A percentile compares a stretch with the other conserved stretches of the same genome.
phyloP scores from a whole-genome alignment of 2,329 filamentous ascomycete genomes.

The Penicillium janthinellum region DNA sequence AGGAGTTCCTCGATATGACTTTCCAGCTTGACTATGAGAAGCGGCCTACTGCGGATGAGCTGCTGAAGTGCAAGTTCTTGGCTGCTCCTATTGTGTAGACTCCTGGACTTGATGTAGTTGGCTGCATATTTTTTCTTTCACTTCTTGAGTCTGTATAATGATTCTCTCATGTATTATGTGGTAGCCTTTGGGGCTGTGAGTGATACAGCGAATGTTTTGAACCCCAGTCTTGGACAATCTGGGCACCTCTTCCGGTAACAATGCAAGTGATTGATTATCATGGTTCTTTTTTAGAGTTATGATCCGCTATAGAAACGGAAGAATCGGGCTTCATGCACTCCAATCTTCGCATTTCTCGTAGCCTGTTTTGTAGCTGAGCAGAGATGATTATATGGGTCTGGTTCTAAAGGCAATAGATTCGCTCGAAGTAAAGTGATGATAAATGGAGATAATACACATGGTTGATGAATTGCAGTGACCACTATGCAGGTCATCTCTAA shows the following conservation, averaged over 20 bases:
- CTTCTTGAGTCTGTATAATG: conserved; percentile 18
- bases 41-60: conserved; percentile 86
- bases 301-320: neutral
- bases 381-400: too few species aligned
- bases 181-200: conserved; percentile 1
- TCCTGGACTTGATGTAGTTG: neutral
- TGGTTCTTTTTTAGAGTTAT: neutral
- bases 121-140: neutral
- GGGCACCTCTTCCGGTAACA: neutral
- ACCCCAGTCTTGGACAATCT: too few species aligned
- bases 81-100: conserved; percentile 63
- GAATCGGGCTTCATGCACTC: neutral
- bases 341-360: neutral
- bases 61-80: conserved; percentile 82
- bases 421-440: conserved; percentile 15
- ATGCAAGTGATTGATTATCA: neutral
- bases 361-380: too few species aligned
- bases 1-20: conserved; percentile 79
- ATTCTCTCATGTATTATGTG: conserved; percentile 18
- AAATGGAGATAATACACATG: conserved; percentile 28
- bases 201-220: neutral
- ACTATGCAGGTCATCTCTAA: conserved; percentile 29
- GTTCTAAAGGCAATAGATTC: conserved; percentile 8
- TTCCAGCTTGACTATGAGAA: conserved; percentile 96
- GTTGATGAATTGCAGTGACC: conserved; percentile 27